Conservation (phyloP, 805 yeast species). For the Lachancea mirantina region DNA sequence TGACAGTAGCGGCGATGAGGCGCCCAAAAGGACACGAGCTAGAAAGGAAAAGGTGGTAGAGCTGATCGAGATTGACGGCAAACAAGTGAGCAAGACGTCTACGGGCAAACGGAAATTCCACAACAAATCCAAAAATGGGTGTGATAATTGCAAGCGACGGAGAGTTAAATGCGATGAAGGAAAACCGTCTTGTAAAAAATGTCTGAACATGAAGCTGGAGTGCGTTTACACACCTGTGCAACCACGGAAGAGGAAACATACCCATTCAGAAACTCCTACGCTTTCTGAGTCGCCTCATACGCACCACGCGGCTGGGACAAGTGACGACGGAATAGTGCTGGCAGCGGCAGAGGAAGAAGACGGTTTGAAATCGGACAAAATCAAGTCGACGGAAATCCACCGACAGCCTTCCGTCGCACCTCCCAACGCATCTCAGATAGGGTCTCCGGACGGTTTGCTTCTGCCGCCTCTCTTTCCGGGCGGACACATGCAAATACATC, state of each 20-base stretch:
- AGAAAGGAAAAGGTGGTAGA: slow-evolving; percentile 25
- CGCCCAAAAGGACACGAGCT: slow-evolving; percentile 5
- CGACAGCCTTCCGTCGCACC: slow-evolving; percentile 4
- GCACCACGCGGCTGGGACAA: slow-evolving; percentile 10
- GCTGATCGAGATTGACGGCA: slow-evolving; percentile 35
- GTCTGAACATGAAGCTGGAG: slow-evolving; percentile 68
- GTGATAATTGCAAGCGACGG: slow-evolving; percentile 81
- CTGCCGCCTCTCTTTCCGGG: slow-evolving; percentile 23
- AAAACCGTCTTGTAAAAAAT: slow-evolving; percentile 72
- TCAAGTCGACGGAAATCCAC: background rate
- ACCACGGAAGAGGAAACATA: slow-evolving; percentile 19
- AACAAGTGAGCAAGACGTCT: slow-evolving; percentile 36
- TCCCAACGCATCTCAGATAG: slow-evolving; percentile 7
- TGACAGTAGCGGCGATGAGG: slow-evolving; percentile 7
- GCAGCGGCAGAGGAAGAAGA: slow-evolving; percentile 1
- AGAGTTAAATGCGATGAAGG: slow-evolving; percentile 90
- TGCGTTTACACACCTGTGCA: slow-evolving; percentile 51
- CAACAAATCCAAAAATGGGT: slow-evolving; percentile 81
- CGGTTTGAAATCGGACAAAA: too few species aligned
- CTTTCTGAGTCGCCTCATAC: too few species aligned
- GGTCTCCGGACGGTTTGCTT: slow-evolving; percentile 16
- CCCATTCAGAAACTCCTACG: background rate
- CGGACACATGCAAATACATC: slow-evolving; percentile 17
- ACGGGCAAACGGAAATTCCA: slow-evolving; percentile 82
- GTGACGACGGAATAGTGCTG: slow-evolving; percentile 10